Conservation (phyloP, 345 rosid genomes). For the Cardamine resedifolia region DNA sequence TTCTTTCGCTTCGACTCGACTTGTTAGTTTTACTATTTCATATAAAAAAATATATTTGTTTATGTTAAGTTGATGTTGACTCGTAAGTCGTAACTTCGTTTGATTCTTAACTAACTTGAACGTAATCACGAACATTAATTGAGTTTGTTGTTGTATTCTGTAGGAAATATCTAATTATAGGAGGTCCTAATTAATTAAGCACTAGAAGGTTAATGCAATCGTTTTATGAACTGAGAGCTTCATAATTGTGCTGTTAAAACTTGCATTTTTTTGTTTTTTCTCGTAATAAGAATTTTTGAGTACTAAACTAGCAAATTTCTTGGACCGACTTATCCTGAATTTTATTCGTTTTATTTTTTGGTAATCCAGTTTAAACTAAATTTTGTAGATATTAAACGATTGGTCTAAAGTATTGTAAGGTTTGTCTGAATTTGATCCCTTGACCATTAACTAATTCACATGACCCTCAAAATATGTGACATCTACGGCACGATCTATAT, state of each 20-base stretch:
- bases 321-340: not conserved
- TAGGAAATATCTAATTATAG: constrained; percentile 8
- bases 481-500: constrained; percentile 11
- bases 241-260: not conserved
- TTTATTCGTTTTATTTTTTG: not conserved
- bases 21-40: not conserved
- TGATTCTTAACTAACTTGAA: not conserved
- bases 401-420: not conserved
- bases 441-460: constrained; percentile 7
- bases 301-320: not conserved
- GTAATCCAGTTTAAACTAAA: not conserved
- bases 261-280: not conserved
- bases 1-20: constrained; percentile 30
- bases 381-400: not conserved
- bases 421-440: not conserved
- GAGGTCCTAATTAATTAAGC: not conserved
- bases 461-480: constrained; percentile 10
- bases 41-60: not conserved
- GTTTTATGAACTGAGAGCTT: not conserved
- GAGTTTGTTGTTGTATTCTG: constrained; percentile 6
- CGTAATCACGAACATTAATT: constrained; percentile 18
- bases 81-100: not conserved
- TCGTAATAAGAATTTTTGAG: not conserved
- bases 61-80: constrained; percentile 7
- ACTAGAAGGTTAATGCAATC: not conserved